Percentiles rank a stretch among this genome's conserved stretches.
Conservation (phyloP, 805 yeast genomes). For the Cyberlindnera maclurae region DNA sequence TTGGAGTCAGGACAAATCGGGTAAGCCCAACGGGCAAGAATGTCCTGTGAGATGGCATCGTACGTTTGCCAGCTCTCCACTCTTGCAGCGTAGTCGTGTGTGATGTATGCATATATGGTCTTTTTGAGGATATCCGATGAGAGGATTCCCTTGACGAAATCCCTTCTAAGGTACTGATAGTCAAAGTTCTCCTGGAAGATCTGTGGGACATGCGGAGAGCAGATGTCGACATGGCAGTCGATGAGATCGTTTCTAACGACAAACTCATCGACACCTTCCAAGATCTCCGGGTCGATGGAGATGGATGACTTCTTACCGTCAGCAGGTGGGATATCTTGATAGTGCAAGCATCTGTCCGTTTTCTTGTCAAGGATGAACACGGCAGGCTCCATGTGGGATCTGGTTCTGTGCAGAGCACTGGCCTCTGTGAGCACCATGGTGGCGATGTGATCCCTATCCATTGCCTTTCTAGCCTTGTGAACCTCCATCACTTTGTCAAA, state of each 20-base stretch:
- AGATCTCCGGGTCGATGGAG: slow-evolving; percentile 74
- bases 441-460: slow-evolving; percentile 85
- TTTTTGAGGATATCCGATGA: slow-evolving; percentile 87
- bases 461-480: slow-evolving; percentile 63
- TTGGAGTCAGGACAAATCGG: slow-evolving; percentile 89
- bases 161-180: slow-evolving; percentile 78
- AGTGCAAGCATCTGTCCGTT: slow-evolving; percentile 73
- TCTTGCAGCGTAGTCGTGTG: slow-evolving; percentile 79
- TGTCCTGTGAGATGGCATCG: slow-evolving; percentile 84
- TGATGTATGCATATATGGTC: slow-evolving; percentile 81
- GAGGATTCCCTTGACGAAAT: slow-evolving; percentile 85
- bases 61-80: slow-evolving; percentile 95
- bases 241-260: slow-evolving; percentile 84
- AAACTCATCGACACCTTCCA: slow-evolving; percentile 68
- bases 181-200: slow-evolving; percentile 95
- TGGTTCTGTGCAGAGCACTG: slow-evolving; percentile 73
- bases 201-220: slow-evolving; percentile 91
- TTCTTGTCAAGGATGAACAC: slow-evolving; percentile 72
- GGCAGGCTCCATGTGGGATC: slow-evolving; percentile 78
- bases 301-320: slow-evolving; percentile 40
- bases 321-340: slow-evolving; percentile 64
- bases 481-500: slow-evolving; percentile 63
- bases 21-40: slow-evolving; percentile 85
- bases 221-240: slow-evolving; percentile 94
- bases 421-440: slow-evolving; percentile 92